A percentile compares a stretch with the other conserved stretches of the same genome.
phyloP scores from a whole-genome alignment of 2,329 filamentous ascomycete genomes.

The Pseudocercospora musae region DNA sequence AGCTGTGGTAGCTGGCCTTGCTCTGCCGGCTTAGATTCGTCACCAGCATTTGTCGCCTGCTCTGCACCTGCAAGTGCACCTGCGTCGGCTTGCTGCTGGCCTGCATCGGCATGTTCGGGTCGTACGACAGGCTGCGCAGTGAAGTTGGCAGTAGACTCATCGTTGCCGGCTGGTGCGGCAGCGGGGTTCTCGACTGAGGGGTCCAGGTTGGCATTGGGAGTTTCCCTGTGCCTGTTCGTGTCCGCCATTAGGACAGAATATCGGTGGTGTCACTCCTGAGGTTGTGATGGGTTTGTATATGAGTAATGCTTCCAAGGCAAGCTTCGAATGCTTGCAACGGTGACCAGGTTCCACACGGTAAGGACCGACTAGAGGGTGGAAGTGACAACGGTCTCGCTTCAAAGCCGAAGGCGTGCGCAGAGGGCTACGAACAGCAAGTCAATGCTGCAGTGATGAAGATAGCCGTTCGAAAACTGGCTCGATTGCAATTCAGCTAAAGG shows the following conservation, averaged over 20 bases:
- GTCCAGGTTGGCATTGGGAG: slow-evolving; percentile 1
- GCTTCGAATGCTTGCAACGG: slow-evolving; percentile 1
- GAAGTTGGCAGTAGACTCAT: slow-evolving; percentile 1
- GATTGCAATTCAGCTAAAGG: not conserved
- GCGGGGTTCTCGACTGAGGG: not conserved
- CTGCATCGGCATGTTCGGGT: slow-evolving; percentile 3
- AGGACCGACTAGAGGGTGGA: slow-evolving; percentile 12
- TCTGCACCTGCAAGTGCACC: slow-evolving; percentile 1
- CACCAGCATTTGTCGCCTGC: not conserved
- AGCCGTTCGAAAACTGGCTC: not conserved
- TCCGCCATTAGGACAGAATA: slow-evolving; percentile 9
- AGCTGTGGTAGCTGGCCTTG: slow-evolving; percentile 1
- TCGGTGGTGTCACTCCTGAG: not conserved
- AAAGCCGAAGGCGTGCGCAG: not conserved
- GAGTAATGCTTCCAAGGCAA: not conserved
- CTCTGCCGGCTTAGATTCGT: slow-evolving; percentile 3
- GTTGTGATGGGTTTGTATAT: not conserved
- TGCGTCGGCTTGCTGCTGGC: not conserved
- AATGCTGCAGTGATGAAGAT: not conserved
- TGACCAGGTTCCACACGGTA: slow-evolving; percentile 17
- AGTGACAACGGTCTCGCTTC: slow-evolving; percentile 11
- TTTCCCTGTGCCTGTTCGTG: slow-evolving; percentile 4
- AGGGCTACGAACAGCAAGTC: not conserved
- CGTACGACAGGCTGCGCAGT: slow-evolving; percentile 4
- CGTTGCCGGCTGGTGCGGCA: not conserved